Base-by-base conservation (phyloP, 345 rosid genomes). In the Eucalyptus fibrosa region DNA sequence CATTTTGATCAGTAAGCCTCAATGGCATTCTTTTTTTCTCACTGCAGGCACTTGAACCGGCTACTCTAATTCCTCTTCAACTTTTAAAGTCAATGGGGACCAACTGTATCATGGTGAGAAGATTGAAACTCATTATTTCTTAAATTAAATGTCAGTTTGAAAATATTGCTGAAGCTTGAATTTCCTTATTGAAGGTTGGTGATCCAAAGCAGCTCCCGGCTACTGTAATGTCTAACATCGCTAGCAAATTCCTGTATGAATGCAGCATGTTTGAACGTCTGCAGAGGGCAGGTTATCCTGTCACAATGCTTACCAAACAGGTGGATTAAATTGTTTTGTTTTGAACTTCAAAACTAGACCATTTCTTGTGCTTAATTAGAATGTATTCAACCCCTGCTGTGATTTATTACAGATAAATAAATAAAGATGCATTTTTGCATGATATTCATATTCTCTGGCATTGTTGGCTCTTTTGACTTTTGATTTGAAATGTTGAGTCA, bases 231-330 rank as follows among this genome's bases (percentile, higher is more conserved):
- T 98, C 99, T 21, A 96, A 93, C 89, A 90, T 96, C 90, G 99
- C 99, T 24, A 96, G 99, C 94, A 97, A 97, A 93, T 97, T 92
- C 92, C 91, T 93, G 69, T 97, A 93, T 85, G 95, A 95, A 67
- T 97, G 99, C 94, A 97, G 99, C 94, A 97, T 97, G 99, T 97
- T 97, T 93, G 99, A 97, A 94, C 99, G 99, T 59, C 90, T 97
- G 88, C 99, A 97, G 92, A 95, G 93, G 91, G 99, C 99, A 89
- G 98, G 99, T 80, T 93, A 96, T 92, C 97, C 97, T 90, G 98
- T 97, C 90, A 92, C 94, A 86, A 97, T 97, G 98, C 99, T 97
- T 92, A 97, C 98, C 65, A 94, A 96, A 87, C 99, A 97, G 98
- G 99, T 97, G 89, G 80, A 30, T 82, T 83, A 88, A 77, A 77